phyloP scores from a whole-genome alignment of 257 asterid species.

The Scutellaria galericulata region DNA sequence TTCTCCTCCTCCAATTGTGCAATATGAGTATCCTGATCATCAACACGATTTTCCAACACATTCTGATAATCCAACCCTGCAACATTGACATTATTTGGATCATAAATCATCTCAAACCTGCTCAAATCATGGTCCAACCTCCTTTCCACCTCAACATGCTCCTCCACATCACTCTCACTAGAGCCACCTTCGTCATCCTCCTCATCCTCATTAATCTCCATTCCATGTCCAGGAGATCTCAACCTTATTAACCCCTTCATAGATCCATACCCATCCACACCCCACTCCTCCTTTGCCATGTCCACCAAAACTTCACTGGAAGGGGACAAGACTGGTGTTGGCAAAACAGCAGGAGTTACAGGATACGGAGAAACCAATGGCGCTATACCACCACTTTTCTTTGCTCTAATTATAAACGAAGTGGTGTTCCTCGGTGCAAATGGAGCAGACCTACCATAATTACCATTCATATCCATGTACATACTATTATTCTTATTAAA shows the following conservation, averaged over 20 bases:
- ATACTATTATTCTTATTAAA: conserved; percentile 44
- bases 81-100: conserved; percentile 38
- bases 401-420: conserved; percentile 59
- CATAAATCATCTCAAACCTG: conserved; percentile 62
- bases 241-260: conserved; percentile 68
- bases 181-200: conserved; percentile 53
- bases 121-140: conserved; percentile 62
- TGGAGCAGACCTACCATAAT: conserved; percentile 49
- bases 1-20: conserved; percentile 62
- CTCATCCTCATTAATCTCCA: conserved; percentile 46
- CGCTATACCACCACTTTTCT: conserved; percentile 59
- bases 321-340: conserved; percentile 62
- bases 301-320: conserved; percentile 56
- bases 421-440: conserved; percentile 67
- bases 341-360: conserved; percentile 58
- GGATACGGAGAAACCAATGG: conserved; percentile 61
- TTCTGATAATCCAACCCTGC: conserved; percentile 41
- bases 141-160: conserved; percentile 62
- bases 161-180: conserved; percentile 55
- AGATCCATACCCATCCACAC: conserved; percentile 68
- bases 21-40: conserved; percentile 55
- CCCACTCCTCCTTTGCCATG: conserved; percentile 69
- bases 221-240: conserved; percentile 50
- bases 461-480: conserved; percentile 35
- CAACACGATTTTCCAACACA: conserved; percentile 53